phyloP scores from a whole-genome alignment of 139 green algal species.

The Limnomonas spitsbergensis region DNA sequence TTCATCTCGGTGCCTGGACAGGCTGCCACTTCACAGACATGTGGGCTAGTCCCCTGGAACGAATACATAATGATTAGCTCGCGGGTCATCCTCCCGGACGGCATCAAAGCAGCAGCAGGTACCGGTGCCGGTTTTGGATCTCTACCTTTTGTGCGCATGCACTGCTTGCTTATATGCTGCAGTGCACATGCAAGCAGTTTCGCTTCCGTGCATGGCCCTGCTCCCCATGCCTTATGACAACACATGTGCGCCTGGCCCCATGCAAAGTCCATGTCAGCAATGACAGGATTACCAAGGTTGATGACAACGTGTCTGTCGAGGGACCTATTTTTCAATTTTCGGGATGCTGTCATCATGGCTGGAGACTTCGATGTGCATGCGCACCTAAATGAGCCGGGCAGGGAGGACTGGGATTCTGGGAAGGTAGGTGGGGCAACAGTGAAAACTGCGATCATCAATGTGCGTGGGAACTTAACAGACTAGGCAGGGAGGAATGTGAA shows the following conservation, averaged over 20 bases:
- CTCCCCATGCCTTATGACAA: no score
- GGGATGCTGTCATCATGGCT: constrained; percentile 67
- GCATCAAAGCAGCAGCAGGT: constrained; percentile 45
- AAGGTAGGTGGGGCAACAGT: no score
- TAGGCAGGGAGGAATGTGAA: no score
- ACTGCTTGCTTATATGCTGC: no score
- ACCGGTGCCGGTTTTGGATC: background rate
- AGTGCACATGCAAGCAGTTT: no score
- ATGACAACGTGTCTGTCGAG: background rate
- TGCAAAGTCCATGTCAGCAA: background rate
- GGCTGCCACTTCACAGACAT: background rate
- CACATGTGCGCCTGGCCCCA: no score
- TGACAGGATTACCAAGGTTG: background rate
- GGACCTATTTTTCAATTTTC: constrained; percentile 43
- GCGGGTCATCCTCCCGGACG: constrained; percentile 20
- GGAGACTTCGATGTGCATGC: constrained; percentile 89
- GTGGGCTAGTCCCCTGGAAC: constrained; percentile 6
- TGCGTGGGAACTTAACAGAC: no score
- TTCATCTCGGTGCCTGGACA: background rate
- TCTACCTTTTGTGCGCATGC: background rate
- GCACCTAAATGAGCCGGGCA: constrained; percentile 92
- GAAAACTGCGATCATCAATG: no score
- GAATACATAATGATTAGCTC: constrained; percentile 6
- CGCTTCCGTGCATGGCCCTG: no score
- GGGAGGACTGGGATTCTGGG: constrained; percentile 90